Base-by-base conservation (phyloP, 768 basidiomycete genomes). In the Suillus luteus region DNA sequence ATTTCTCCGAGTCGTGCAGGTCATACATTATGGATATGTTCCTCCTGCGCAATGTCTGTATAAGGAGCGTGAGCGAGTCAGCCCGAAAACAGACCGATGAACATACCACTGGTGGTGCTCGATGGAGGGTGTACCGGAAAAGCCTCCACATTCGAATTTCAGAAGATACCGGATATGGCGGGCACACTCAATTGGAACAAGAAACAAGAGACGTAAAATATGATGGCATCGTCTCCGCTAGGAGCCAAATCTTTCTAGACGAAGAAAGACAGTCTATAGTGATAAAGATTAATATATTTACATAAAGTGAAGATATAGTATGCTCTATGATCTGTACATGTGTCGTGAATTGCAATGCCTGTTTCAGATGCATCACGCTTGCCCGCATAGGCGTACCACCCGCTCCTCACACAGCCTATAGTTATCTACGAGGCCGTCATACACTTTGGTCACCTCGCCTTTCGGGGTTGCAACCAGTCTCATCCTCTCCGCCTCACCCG, bases 401-500 rank as follows among this genome's bases (percentile, higher is more conserved):
- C 76, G 73, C 54, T 82, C 80, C 72, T 92, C 90, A 67, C 87
- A 89, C 58, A 73, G 68, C 60, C 79, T 76, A 72, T 90, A 91
- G 10, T 77, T 65, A 33, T 75, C 77, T 17, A 90, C 79, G 31
- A 91, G 75, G 8, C 70, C 75, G 27, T 83, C 82, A 69, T 90
- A 91, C n/a, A 85, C 67, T 61, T 75, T 72, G 11, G 76, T 76
- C 37, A 80, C 73, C 60, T 82, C 82, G 41, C 68, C 69, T 54
- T 76, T 62, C 35, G 89, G 88, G 70, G 81, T 81, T 33, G 89
- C 88, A 48, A 90, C 89, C 64, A 86, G 84, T 66, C 78, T 81
- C 72, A 88, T 79, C 46, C 82, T 80, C 59, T 79, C 80, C n/a
- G 79, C 77, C 61, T 84, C 80, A 43, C 77, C 77, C 15, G 75